Conservation (phyloP, 177 flowering plant genomes). For the Vitis hybrid region DNA sequence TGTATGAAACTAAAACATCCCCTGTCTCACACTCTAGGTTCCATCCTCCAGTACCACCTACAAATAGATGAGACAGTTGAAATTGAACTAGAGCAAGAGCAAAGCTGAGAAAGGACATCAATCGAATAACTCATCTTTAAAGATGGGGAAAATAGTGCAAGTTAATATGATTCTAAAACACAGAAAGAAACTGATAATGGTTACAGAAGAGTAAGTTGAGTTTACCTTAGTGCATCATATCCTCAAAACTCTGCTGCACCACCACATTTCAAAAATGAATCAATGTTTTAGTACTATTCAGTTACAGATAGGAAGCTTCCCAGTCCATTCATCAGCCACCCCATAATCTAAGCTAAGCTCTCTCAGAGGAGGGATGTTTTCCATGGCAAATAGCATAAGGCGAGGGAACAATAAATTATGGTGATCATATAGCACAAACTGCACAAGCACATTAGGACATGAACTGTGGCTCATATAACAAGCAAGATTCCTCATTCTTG, state of each 20-base stretch:
- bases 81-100: not conserved
- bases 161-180: not conserved
- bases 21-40: not conserved
- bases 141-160: not conserved
- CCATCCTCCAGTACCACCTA: not conserved
- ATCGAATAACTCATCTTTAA: not conserved
- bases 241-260: slow-evolving; percentile 13
- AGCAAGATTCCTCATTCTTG: slow-evolving; percentile 83
- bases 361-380: slow-evolving; percentile 88
- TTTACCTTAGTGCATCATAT: slow-evolving; percentile 23
- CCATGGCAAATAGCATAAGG: slow-evolving; percentile 89
- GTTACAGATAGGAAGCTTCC: slow-evolving; percentile 61
- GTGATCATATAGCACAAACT: slow-evolving; percentile 78
- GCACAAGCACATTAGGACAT: slow-evolving; percentile 83
- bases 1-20: not conserved
- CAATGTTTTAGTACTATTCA: slow-evolving; percentile 23
- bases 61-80: not conserved
- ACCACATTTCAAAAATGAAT: slow-evolving; percentile 12
- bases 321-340: slow-evolving; percentile 56
- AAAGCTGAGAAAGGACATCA: not conserved
- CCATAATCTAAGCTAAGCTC: slow-evolving; percentile 95
- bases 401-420: slow-evolving; percentile 69
- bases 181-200: not conserved
- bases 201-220: slow-evolving; percentile 12
- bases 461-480: slow-evolving; percentile 87